Base-by-base conservation (phyloP, 2,329 filamentous ascomycete species). In the Diaporthe longicolla region DNA sequence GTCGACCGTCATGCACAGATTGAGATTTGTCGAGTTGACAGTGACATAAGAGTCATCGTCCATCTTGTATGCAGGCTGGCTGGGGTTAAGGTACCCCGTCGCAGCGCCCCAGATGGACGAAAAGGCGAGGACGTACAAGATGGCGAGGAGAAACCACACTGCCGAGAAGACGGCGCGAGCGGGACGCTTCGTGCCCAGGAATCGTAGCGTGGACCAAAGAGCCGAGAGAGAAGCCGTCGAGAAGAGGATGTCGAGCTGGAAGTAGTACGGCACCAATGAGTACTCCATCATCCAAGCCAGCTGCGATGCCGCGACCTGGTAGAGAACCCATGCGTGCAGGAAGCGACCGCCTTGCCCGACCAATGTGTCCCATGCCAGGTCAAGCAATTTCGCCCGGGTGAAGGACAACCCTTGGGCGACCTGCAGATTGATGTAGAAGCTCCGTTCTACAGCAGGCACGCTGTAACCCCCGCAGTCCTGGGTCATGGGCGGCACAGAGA, bases 231-330 rank as follows among this genome's bases (percentile, higher is more conserved):
- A 71, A 11, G 59, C 70, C 11, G 70, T 71, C 1, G 70, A 63
- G 17, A 71, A 71, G 8, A 71, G 37, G n/a, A 71, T 52, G 37
- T 71, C 24, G 19, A 71, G 57, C 48, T 71, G 70, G 24, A 65
- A 63, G 24, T 71, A 55, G 37, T 71, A 63, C 21, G 70, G 70
- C 13, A 71, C 57, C 17, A 58, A 63, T 19, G 70, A 54, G 35
- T 71, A 71, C 21, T 71, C 70, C 70, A 71, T 71, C 57, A 71
- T 71, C 70, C 70, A 71, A 11, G 70, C 24, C 24, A 71, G 57
- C 58, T 71, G 70, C 19, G 57, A 63, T 1, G 70, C 70, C 7
- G 48, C 70, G 35, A 71, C 57, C 32, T 43, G 57, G n/a, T 71
- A 71, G 10, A 71, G 57, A 24, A 71, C 35, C 57, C 57, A 71